phyloP scores from a whole-genome alignment of 768 basidiomycete genomes.

The Calocybe gangraenosa region DNA sequence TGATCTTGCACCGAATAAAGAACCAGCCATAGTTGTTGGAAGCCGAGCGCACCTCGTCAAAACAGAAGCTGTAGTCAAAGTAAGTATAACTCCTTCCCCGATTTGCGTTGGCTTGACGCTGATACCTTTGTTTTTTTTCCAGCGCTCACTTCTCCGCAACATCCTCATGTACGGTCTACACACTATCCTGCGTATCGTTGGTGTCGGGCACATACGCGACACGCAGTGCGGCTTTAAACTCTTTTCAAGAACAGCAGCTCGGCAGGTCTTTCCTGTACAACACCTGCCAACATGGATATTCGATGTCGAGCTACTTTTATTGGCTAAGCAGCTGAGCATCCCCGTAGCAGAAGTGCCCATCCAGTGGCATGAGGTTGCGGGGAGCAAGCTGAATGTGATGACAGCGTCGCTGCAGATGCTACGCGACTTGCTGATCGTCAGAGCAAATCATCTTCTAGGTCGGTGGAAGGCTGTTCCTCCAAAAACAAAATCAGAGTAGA shows the following conservation, averaged over 20 bases:
- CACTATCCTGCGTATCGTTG: slow-evolving; percentile 81
- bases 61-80: slow-evolving; percentile 92
- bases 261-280: slow-evolving; percentile 78
- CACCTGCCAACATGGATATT: slow-evolving; percentile 95
- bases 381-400: slow-evolving; percentile 87
- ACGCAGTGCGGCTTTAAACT: slow-evolving; percentile 99
- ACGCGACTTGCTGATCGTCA: slow-evolving; percentile 76
- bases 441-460: slow-evolving; percentile 77
- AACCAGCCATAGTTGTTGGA: slow-evolving; percentile 71
- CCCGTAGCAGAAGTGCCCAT: slow-evolving; percentile 86
- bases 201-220: slow-evolving; percentile 87
- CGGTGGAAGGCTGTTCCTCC: slow-evolving; percentile 52
- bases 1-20: slow-evolving; percentile 40
- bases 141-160: slow-evolving; percentile 89
- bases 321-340: slow-evolving; percentile 74
- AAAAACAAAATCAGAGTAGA: slow-evolving; percentile 18
- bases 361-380: slow-evolving; percentile 90
- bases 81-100: slow-evolving; percentile 29
- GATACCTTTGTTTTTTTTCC: background rate
- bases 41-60: slow-evolving; percentile 90
- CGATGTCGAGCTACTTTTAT: slow-evolving; percentile 87
- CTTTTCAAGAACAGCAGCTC: slow-evolving; percentile 80
- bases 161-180: slow-evolving; percentile 94
- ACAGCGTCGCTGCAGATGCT: slow-evolving; percentile 88
- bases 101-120: slow-evolving; percentile 3